Percentiles rank a stretch among this genome's conserved stretches.
These are phyloP conservation scores for Aethionema arabicum DNA, from an alignment of 345 rosid genomes.

Conservation along the genomic window DNA sequence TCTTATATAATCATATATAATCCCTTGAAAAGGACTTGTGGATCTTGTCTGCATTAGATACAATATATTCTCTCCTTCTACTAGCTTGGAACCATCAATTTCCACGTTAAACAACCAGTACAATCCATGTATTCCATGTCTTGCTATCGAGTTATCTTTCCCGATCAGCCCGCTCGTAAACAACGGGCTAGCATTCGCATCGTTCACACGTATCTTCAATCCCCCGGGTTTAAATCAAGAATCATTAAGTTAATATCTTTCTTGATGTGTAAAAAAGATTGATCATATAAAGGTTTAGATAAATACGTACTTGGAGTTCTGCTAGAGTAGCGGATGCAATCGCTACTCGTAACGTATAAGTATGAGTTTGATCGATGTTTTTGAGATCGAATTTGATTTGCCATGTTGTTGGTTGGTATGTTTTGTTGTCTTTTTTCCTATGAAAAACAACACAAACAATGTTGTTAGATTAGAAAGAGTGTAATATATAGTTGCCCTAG, in stretches of 20 bases:
- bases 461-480: constrained; percentile 4
- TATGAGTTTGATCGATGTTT: constrained; percentile 34
- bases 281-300: neutral
- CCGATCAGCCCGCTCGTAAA: constrained; percentile 76
- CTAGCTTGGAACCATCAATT: constrained; percentile 45
- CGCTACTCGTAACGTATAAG: constrained; percentile 63
- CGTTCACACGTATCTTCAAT: constrained; percentile 58
- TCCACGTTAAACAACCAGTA: constrained; percentile 69
- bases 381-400: constrained; percentile 61
- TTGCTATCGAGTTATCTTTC: constrained; percentile 78
- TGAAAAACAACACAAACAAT: neutral
- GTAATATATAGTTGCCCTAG: too few species aligned
- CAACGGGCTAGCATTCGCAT: constrained; percentile 43
- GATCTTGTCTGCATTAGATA: constrained; percentile 61
- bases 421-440: constrained; percentile 45
- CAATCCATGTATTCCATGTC: constrained; percentile 92
- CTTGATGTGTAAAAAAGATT: neutral
- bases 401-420: constrained; percentile 69
- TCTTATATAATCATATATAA: constrained; percentile 90
- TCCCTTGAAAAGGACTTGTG: constrained; percentile 63
- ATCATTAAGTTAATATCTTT: neutral
- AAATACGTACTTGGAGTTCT: constrained; percentile 59
- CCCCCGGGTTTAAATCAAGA: constrained; percentile 11
- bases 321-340: constrained; percentile 70
- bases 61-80: constrained; percentile 60